Evolutionary conservation across 2,329 filamentous ascomycete genomes (phyloP), one percentile per base, ranked within the genome.

Genomic region (Ophiognomonia clavigignenti-juglandacearum): DNA sequence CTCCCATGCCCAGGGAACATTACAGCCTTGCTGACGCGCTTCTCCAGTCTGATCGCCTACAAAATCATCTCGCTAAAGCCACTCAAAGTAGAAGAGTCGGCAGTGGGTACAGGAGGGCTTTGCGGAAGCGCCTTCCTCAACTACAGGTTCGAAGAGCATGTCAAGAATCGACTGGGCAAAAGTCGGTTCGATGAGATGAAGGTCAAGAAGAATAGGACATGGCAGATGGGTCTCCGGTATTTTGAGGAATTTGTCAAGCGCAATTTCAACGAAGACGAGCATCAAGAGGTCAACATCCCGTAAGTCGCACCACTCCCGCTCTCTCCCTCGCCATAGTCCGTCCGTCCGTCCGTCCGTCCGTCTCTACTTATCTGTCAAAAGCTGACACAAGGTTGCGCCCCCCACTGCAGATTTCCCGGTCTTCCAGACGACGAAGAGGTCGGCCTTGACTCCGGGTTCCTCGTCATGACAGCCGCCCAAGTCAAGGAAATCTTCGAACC

Each of bases 221-320:
- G 86, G 85, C 86, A 85, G 62, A 84, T 84, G 81, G 87, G 83
- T 2, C 69, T 91, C 42, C 78, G 81, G 46, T 90, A 89, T 59
- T 92, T 89, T 63, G 87, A 92, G 58, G 86, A 91, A 60, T 90
- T 88, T 60, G 86, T 92, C 13, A 92, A 92, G 66, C 77, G 87
- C 13, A 90, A 89, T 59, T 92, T 91, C 61, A 85, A 87, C 60
- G 83, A 87, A 57, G 85, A 88, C 39, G 86, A 89, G 59, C 80
- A 86, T 53, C 75, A 82, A 41, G 86, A 91, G 61, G 79, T 90
- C 49, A 89, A 89, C 48, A 78, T 91, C 4, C 86, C 86, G 76
- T 80, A 65, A 54, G 77, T 73, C 0, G 5, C 9, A 2, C 7
- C 1, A 24, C 20, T 6, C 10, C 6, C 24, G 16, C 18, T 29